phyloP scores from a whole-genome alignment of 192 early-diverging fungal species.

The Chytriomyces hyalinus region DNA sequence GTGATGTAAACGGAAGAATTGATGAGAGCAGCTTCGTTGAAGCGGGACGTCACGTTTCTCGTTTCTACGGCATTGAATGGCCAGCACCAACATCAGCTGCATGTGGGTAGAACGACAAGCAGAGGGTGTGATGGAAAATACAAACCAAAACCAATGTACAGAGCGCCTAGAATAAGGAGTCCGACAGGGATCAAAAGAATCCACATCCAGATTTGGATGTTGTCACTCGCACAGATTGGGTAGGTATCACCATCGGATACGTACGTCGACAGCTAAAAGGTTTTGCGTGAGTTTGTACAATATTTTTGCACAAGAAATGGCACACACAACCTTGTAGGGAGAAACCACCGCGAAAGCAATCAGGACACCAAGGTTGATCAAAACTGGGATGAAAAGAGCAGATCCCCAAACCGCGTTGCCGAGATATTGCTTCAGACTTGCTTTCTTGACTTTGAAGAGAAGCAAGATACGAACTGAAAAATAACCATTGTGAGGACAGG shows the following conservation, averaged over 20 bases:
- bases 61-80: neutral
- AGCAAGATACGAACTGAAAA: neutral
- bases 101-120: too few species aligned
- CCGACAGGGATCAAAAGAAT: slow-evolving; percentile 19
- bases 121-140: too few species aligned
- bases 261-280: neutral
- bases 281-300: neutral
- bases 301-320: neutral
- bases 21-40: slow-evolving; percentile 32
- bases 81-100: too few species aligned
- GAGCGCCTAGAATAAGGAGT: slow-evolving; percentile 2
- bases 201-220: slow-evolving; percentile 20
- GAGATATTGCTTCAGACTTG: neutral
- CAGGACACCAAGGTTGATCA: slow-evolving; percentile 15
- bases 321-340: slow-evolving; percentile 17
- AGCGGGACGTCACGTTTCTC: slow-evolving; percentile 26
- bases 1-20: slow-evolving; percentile 28
- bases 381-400: neutral
- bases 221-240: slow-evolving; percentile 13
- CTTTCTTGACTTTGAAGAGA: neutral
- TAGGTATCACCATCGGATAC: slow-evolving; percentile 13
- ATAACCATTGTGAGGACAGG: neutral
- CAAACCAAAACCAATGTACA: slow-evolving; percentile 15
- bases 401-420: neutral
- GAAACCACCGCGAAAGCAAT: neutral